phyloP scores from a whole-genome alignment of 768 basidiomycete genomes.

The Coprinopsis strossmayeri region DNA sequence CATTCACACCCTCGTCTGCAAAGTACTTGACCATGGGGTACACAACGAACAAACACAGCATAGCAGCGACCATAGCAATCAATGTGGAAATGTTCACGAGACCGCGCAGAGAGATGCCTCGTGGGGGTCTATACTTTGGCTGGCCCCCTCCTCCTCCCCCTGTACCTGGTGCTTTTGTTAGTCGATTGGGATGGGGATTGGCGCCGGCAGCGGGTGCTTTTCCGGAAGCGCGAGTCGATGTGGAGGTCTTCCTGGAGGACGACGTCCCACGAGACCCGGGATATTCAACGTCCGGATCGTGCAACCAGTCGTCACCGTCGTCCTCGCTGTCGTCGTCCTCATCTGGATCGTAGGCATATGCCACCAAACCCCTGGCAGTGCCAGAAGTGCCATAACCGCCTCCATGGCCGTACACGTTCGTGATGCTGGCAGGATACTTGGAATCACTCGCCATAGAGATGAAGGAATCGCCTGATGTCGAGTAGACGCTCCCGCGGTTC shows the following conservation, averaged over 20 bases:
- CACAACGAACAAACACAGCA: conserved; percentile 68
- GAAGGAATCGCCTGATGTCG: conserved; percentile 23
- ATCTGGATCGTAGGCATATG: conserved; percentile 60
- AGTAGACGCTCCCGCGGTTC: conserved; percentile 18
- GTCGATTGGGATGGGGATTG: too few species aligned
- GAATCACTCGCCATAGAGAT: conserved; percentile 21
- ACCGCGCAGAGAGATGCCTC: conserved; percentile 20
- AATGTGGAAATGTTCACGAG: conserved; percentile 62
- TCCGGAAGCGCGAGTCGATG: neutral
- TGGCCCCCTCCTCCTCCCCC: too few species aligned
- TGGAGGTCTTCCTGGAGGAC: neutral
- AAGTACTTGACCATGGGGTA: conserved; percentile 60
- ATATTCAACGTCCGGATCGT: conserved; percentile 36
- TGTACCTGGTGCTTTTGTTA: too few species aligned
- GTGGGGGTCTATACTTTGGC: neutral
- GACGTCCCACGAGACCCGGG: neutral
- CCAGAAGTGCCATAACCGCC: conserved; percentile 10
- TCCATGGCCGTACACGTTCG: neutral
- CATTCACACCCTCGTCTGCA: conserved; percentile 25
- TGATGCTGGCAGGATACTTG: conserved; percentile 21
- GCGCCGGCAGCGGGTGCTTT: neutral
- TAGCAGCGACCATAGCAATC: conserved; percentile 43
- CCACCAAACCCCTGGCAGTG: conserved; percentile 37
- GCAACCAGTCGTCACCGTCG: conserved; percentile 57
- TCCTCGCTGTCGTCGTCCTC: conserved; percentile 28